Evolutionary conservation across 2,329 filamentous ascomycete genomes (phyloP).

Genomic region (Elsinoe perseae): DNA sequence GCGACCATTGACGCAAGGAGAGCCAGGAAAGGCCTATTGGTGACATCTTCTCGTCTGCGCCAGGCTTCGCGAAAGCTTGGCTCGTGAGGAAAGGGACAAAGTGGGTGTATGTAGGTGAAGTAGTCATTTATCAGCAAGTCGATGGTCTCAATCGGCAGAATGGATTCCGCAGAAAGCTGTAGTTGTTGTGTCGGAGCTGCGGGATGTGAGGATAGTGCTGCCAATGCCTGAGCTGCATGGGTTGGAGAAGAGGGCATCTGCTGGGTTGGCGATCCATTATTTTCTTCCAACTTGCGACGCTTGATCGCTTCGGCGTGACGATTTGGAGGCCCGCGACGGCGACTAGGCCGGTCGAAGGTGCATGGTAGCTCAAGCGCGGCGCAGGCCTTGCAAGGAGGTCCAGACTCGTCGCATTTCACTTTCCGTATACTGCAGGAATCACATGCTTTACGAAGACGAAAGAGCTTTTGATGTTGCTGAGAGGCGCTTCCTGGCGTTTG

Average conservation of each 20-base stretch:
- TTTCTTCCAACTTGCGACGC: constrained; percentile 47
- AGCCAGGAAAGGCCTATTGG: constrained; percentile 59
- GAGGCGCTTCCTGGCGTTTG: constrained; percentile 19
- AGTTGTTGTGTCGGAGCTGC: constrained; percentile 27
- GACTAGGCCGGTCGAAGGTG: constrained; percentile 57
- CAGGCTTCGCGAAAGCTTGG: constrained; percentile 67
- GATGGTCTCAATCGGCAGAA: constrained; percentile 61
- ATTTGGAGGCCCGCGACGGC: constrained; percentile 58
- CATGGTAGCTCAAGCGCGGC: constrained; percentile 58
- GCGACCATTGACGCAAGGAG: constrained; percentile 68
- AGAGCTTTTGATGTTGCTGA: constrained; percentile 25
- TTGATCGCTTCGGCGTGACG: constrained; percentile 60
- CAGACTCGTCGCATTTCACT: constrained; percentile 54
- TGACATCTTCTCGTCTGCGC: constrained; percentile 57
- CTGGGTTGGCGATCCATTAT: constrained; percentile 35
- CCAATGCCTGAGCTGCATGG: constrained; percentile 46
- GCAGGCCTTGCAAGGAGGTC: constrained; percentile 60
- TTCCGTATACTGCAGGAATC: constrained; percentile 35
- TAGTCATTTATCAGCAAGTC: constrained; percentile 69
- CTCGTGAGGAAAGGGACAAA: constrained; percentile 71
- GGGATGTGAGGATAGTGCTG: constrained; percentile 41
- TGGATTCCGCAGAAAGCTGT: constrained; percentile 55
- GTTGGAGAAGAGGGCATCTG: constrained; percentile 45
- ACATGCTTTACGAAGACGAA: constrained; percentile 35
- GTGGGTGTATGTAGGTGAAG: constrained; percentile 73